These are phyloP conservation scores for Pleurotus sapidus DNA, from an alignment of 768 basidiomycete species.

Conservation along the genomic window DNA sequence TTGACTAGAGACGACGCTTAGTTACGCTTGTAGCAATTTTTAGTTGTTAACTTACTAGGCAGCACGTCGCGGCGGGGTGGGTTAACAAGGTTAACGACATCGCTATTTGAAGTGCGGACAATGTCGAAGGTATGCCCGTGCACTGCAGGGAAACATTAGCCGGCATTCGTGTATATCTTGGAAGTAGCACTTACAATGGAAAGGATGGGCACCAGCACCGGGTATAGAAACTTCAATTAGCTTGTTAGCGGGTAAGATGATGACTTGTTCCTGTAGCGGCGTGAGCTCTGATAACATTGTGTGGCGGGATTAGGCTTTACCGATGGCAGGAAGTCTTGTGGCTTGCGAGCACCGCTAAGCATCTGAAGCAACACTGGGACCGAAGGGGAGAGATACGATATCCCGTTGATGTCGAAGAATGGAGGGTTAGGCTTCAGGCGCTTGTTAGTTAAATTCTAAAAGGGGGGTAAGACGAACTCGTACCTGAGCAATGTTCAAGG, in stretches of 20 bases:
- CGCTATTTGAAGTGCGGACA: conserved; percentile 19
- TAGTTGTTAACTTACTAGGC: conserved; percentile 16
- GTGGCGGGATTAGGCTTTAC: background rate
- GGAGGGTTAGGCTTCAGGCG: conserved; percentile 23
- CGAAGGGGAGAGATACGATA: conserved; percentile 34
- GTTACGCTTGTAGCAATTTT: background rate
- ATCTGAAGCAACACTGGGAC: conserved; percentile 53
- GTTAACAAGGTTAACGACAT: conserved; percentile 25
- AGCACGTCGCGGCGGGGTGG: conserved; percentile 24
- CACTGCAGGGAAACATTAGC: conserved; percentile 13
- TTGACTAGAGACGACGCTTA: conserved; percentile 17
- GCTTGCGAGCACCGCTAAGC: conserved; percentile 43
- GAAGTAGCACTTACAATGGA: conserved; percentile 22
- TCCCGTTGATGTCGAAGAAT: conserved; percentile 28
- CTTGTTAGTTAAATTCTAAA: background rate
- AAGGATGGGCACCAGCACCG: conserved; percentile 34
- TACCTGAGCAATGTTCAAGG: conserved; percentile 19
- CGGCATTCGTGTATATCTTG: background rate
- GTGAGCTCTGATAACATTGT: background rate
- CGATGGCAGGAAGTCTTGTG: conserved; percentile 46
- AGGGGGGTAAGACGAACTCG: background rate
- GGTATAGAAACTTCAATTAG: conserved; percentile 47
- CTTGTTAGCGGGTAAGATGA: conserved; percentile 38
- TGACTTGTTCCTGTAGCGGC: conserved; percentile 13
- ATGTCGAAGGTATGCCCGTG: conserved; percentile 30